Evolutionary conservation across 257 asterid species (phyloP), one percentile per base, ranked within the genome.

Genomic region (Fraxinus anomala): DNA sequence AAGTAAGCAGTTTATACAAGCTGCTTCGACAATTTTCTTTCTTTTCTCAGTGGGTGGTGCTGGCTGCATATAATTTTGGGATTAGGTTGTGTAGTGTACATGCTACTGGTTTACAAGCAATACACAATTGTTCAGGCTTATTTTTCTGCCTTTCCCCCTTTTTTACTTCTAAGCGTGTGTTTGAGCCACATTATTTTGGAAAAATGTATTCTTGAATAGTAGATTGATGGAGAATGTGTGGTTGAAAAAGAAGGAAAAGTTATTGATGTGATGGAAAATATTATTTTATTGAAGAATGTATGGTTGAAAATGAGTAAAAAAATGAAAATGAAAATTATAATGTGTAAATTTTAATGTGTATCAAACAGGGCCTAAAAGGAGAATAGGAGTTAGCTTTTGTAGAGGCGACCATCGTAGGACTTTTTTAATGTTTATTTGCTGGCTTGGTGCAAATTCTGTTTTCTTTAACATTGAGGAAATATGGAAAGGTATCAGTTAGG

Each of bases 121-220:
- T 63, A 70, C 66, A 37, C 39, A 31, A 30, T 79, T 68, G 40
- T 16, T 51, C 51, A 72, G 73, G 69, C 47, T 77, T 69, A 70
- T 67, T 67, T 49, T 59, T 33, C 66, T 13, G 21, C 26, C 51
- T 66, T 31, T 67, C 33, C 11, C 16, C 56, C n/a, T 73, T 72
- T 77, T 73, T 44, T 77, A 70, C 74, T 30, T 65, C 79, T 54
- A 26, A 26, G 28, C 0, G 28, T 26, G 28, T 26, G 28, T 26
- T 26, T 26, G 28, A 26, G 28, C 28, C 28, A 26, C 28, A 26
- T 26, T 26, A 26, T 26, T 26, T 26, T 26, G 28, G 28, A 26
- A 26, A 1, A 26, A 26, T 26, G 28, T 26, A 26, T 26, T 26
- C 0, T 26, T 26, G 28, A 26, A 26, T 26, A 26, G 28, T 26